Evolutionary conservation across 2,329 filamentous ascomycete genomes (phyloP), one percentile per base, ranked within the genome.

Genomic region (Botrytis tulipae): DNA sequence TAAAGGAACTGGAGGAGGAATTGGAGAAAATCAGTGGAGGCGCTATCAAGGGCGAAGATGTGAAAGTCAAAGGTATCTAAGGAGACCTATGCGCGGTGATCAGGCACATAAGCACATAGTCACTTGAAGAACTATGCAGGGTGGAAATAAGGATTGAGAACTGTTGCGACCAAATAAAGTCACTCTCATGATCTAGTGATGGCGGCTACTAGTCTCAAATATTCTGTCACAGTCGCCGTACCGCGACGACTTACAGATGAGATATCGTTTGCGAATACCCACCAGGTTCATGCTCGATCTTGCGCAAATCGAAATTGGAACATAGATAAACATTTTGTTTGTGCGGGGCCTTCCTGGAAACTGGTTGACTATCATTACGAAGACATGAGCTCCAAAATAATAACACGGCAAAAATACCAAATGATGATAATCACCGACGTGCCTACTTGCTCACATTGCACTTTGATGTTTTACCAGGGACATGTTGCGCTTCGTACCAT

Each of bases 1-100:
- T 73, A 42, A 62, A 51, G 51, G 72, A 22, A 22, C 54, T 73
- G 25, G 74, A 75, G 59, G 68, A 35, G 42, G 51, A 62, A 48
- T 46, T 74, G 37, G 71, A 72, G 51, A 60, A 59, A 25, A 32
- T 69, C 10, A 72, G 71, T 51, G 51, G 40, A 32, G 71, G 71
- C 12, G 65, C 65, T 54, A 42, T 72, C 8, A 72, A 72, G 51
- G 63, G 71, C 22, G 71, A 69, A 35, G 71, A 72, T 48, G 59
- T 72, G 18, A 72, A 60, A 37, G 40, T 68, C 48, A 72, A 60
- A 67, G 71, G 71, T 22, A 20, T 72, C 22, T 72, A 37, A 72
- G 12, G 42, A 35, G n/a, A 37, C 57, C 40, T 48, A 51, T 44
- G 37, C 25, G 6, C n/a, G n/a, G 42, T 10, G 14, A 25, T 8